phyloP scores from a whole-genome alignment of 352 stramenopile species.

The Globisporangium paddicum region DNA sequence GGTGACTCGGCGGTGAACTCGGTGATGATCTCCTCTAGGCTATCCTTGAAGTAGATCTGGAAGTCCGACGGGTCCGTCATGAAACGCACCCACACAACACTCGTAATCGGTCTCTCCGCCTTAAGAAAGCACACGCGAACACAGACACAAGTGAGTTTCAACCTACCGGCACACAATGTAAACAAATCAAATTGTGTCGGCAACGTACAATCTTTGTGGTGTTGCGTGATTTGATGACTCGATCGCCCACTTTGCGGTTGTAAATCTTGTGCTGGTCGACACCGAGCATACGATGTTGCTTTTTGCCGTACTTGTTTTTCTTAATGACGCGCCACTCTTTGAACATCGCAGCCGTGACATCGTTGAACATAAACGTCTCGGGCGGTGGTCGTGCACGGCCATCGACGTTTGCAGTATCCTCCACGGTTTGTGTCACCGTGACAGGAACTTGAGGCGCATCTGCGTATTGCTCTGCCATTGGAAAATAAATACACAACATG shows the following conservation, averaged over 20 bases:
- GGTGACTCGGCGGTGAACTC: slow-evolving; percentile 88
- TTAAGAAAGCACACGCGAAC: slow-evolving; percentile 17
- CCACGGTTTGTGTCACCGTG: slow-evolving; percentile 55
- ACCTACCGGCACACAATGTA: not conserved
- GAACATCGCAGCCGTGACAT: slow-evolving; percentile 87
- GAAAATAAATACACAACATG: too few species aligned
- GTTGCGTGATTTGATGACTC: slow-evolving; percentile 85
- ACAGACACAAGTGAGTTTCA: not conserved
- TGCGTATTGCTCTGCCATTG: slow-evolving; percentile 69
- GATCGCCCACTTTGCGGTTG: slow-evolving; percentile 88
- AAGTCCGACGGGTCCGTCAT: slow-evolving; percentile 84
- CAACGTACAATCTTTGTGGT: slow-evolving; percentile 86
- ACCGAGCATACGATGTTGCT: slow-evolving; percentile 84
- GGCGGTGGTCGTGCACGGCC: slow-evolving; percentile 65
- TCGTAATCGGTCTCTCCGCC: slow-evolving; percentile 83
- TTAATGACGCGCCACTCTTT: slow-evolving; percentile 90
- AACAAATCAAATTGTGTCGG: not conserved
- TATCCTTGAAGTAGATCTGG: slow-evolving; percentile 88
- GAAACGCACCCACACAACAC: slow-evolving; percentile 83
- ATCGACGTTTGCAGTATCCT: slow-evolving; percentile 63
- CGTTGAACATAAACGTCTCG: slow-evolving; percentile 90
- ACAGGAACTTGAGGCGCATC: slow-evolving; percentile 75
- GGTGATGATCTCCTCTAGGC: slow-evolving; percentile 84
- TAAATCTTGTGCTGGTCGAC: slow-evolving; percentile 89
- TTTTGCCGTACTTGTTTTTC: slow-evolving; percentile 91